Evolutionary conservation across 257 asterid species (phyloP).

Genomic region (Solanum tacnaense): DNA sequence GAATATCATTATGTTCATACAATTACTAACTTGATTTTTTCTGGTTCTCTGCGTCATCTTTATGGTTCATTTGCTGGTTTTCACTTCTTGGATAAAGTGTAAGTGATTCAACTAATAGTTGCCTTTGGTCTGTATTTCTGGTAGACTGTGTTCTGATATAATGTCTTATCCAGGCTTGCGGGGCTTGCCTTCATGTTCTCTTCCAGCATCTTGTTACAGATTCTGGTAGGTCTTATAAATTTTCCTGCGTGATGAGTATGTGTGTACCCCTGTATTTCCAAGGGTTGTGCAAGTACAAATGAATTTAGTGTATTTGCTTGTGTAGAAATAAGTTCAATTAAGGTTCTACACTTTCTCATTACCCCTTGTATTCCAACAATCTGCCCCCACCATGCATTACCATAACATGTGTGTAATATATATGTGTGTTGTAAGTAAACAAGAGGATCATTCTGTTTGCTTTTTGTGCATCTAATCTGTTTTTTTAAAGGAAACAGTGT

Average conservation of each 20-base stretch:
- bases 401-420: not conserved
- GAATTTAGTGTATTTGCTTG: not conserved
- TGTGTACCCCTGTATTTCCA: not conserved
- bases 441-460: not conserved
- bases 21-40: constrained; percentile 11
- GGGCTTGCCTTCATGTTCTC: constrained; percentile 99
- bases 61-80: constrained; percentile 16
- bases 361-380: not conserved
- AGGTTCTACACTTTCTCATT: not conserved
- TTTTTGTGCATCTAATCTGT: not conserved
- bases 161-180: constrained; percentile 62
- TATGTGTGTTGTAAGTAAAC: not conserved
- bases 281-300: not conserved
- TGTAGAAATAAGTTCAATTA: not conserved
- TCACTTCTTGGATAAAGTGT: constrained; percentile 47
- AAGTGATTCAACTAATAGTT: constrained; percentile 28
- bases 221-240: constrained; percentile 49
- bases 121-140: not conserved
- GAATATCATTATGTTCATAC: not conserved
- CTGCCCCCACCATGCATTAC: not conserved
- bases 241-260: not conserved
- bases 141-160: constrained; percentile 5
- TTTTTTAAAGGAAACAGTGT: not conserved
- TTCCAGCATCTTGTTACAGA: constrained; percentile 80
- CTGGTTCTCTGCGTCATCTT: not conserved